These are phyloP conservation scores for Kwoniella dendrophila DNA, from an alignment of 768 basidiomycete species.

Conservation along the genomic window DNA sequence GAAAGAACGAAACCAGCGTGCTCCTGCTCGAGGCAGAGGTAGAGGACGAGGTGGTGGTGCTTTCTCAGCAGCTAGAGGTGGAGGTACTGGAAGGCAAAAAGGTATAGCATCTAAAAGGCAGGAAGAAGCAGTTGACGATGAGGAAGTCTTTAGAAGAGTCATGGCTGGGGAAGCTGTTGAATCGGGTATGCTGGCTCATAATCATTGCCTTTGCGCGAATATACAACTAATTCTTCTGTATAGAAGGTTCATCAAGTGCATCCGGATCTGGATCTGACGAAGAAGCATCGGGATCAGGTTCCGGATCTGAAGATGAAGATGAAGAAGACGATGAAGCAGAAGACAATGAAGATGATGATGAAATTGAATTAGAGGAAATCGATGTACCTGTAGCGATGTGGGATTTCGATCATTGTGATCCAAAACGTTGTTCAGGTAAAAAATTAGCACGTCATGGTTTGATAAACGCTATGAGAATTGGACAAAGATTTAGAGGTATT, in stretches of 20 bases:
- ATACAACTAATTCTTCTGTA: neutral
- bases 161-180: conserved; percentile 24
- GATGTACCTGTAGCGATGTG: conserved; percentile 89
- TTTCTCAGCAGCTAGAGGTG: conserved; percentile 16
- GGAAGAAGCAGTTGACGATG: conserved; percentile 14
- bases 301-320: conserved; percentile 56
- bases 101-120: conserved; percentile 11
- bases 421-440: conserved; percentile 82
- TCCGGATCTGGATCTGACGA: neutral
- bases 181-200: neutral
- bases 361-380: conserved; percentile 48
- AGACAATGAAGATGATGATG: conserved; percentile 57
- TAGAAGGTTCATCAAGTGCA: conserved; percentile 1
- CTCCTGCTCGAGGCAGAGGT: conserved; percentile 27
- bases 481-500: conserved; percentile 82
- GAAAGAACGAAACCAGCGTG: conserved; percentile 40
- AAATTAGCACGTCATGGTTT: conserved; percentile 82
- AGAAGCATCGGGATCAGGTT: conserved; percentile 1
- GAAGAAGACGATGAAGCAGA: conserved; percentile 58
- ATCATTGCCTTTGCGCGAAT: too few species aligned
- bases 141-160: conserved; percentile 18
- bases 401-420: conserved; percentile 99
- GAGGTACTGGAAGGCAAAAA: conserved; percentile 29
- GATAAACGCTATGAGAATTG: conserved; percentile 79
- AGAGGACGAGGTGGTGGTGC: conserved; percentile 31